These are phyloP conservation scores for Ganoderma lucidum DNA, from an alignment of 1,284 basidiomycete species.

Conservation along the genomic window DNA sequence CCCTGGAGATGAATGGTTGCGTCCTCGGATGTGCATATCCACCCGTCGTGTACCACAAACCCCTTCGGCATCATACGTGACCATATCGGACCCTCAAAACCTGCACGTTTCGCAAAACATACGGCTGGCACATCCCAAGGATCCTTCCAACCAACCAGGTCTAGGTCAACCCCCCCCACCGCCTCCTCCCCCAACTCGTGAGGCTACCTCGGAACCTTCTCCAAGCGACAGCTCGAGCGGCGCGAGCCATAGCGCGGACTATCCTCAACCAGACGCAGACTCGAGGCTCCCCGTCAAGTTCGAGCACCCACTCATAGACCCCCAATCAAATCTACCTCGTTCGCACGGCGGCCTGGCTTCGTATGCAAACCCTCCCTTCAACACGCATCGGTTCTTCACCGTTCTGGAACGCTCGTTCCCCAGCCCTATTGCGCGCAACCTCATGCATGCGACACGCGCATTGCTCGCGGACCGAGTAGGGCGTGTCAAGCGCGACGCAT, in stretches of 20 bases:
- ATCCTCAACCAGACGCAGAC: conserved; percentile 11
- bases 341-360: conserved; percentile 31
- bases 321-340: conserved; percentile 31
- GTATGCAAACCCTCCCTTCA: conserved; percentile 47
- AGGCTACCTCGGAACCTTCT: conserved; percentile 5
- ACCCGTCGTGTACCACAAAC: conserved; percentile 16
- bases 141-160: conserved; percentile 35
- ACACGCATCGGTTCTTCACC: conserved; percentile 62
- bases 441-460: conserved; percentile 90
- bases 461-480: conserved; percentile 82
- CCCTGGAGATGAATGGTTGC: conserved; percentile 15
- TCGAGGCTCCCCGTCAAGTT: conserved; percentile 27
- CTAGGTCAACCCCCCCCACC: conserved; percentile 17
- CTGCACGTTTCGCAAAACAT: conserved; percentile 30
- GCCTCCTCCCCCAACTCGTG: conserved; percentile 15
- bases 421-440: conserved; percentile 69
- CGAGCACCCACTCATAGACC: conserved; percentile 32
- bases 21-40: conserved; percentile 19
- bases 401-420: conserved; percentile 77
- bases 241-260: background rate
- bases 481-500: conserved; percentile 76
- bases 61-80: conserved; percentile 25
- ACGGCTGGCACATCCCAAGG: conserved; percentile 43
- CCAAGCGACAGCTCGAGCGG: conserved; percentile 10
- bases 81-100: conserved; percentile 36